Evolutionary conservation across 371 early-diverging fungal genomes (phyloP).

Genomic region (Encephalitozoon hellem): DNA sequence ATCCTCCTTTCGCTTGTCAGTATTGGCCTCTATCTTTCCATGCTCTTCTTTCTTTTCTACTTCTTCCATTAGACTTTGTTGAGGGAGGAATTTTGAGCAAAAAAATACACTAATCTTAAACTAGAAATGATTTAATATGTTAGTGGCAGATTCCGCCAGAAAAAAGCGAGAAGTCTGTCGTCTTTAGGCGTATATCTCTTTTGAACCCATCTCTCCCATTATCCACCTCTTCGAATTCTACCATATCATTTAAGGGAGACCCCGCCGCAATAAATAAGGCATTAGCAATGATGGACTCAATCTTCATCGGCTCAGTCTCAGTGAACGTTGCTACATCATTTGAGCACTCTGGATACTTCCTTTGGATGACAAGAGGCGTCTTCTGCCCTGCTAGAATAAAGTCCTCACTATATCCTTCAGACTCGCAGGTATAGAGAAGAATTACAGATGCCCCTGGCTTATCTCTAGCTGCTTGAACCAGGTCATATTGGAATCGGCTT

Average conservation of each 20-base stretch:
- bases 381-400: slow-evolving; percentile 10
- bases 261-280: slow-evolving; percentile 14
- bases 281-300: slow-evolving; percentile 17
- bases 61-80: neutral
- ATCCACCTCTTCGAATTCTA: slow-evolving; percentile 14
- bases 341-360: neutral
- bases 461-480: neutral
- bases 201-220: slow-evolving; percentile 20
- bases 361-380: neutral
- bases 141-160: neutral
- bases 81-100: neutral
- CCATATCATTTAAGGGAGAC: neutral
- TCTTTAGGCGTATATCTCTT: neutral
- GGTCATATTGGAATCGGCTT: neutral
- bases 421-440: slow-evolving; percentile 20
- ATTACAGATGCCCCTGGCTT: neutral
- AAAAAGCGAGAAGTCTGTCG: neutral
- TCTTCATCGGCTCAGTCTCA: slow-evolving; percentile 26
- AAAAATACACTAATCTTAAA: neutral
- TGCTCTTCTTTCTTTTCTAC: neutral
- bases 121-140: slow-evolving; percentile 7
- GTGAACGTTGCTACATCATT: slow-evolving; percentile 19
- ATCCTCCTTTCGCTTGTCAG: neutral
- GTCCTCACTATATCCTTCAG: slow-evolving; percentile 16
- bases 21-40: neutral